A percentile compares a stretch with the other conserved stretches of the same genome.
Evolutionary conservation across 371 early-diverging fungal genomes (phyloP).

Genomic region (Saksenaea vasiformis): DNA sequence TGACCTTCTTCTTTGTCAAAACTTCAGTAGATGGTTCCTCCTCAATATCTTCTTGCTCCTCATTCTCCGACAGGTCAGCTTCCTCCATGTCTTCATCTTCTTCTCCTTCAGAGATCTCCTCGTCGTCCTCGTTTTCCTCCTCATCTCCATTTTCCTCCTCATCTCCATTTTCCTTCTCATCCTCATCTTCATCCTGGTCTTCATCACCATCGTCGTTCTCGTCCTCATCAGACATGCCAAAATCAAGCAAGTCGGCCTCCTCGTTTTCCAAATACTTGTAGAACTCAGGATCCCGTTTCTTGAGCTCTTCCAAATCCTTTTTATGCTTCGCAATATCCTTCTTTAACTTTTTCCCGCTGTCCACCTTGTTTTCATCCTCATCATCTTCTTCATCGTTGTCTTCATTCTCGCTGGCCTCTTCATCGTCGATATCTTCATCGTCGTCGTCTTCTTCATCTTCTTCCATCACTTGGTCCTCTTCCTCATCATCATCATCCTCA

Average conservation of each 20-base stretch:
- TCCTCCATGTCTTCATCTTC: constrained; percentile 10
- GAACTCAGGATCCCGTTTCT: constrained; percentile 87
- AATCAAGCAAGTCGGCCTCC: constrained; percentile 78
- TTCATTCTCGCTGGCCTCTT: constrained; percentile 23
- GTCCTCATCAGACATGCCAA: constrained; percentile 67
- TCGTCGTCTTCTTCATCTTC: constrained; percentile 4
- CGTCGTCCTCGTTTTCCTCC: constrained; percentile 19
- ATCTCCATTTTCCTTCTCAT: too few species aligned
- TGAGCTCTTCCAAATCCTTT: constrained; percentile 72
- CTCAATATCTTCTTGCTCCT: constrained; percentile 5
- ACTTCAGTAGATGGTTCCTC: constrained; percentile 19
- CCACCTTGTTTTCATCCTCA: constrained; percentile 46
- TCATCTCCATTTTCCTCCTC: constrained; percentile 16
- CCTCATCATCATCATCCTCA: constrained; percentile 3
- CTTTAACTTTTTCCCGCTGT: constrained; percentile 43
- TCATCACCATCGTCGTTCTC: constrained; percentile 51
- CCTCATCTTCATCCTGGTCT: constrained; percentile 34
- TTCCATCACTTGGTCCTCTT: constrained; percentile 3
- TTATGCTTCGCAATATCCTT: constrained; percentile 67
- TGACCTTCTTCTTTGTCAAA: constrained; percentile 73
- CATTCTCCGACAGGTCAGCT: constrained; percentile 12
- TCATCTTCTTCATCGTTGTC: constrained; percentile 42
- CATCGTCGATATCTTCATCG: constrained; percentile 19
- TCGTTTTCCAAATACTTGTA: constrained; percentile 87
- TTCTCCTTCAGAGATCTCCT: constrained; percentile 27